Evolutionary conservation across 2,329 filamentous ascomycete genomes (phyloP).

Genomic region (Cryphonectria nitschkei): DNA sequence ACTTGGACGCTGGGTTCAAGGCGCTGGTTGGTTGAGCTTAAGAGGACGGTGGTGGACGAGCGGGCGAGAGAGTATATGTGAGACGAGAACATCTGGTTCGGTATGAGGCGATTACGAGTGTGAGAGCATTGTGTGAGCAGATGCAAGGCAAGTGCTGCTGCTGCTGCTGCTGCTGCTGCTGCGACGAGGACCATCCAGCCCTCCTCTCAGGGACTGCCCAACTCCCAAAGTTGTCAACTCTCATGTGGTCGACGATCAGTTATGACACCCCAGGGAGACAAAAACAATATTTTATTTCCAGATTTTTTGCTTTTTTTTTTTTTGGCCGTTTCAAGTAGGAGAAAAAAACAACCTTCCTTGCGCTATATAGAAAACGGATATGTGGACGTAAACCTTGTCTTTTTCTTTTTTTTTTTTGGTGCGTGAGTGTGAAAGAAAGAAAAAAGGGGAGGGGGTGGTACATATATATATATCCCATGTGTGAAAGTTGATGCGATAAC

Average conservation of each 20-base stretch:
- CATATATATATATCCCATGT: not conserved
- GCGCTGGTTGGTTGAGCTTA: slow-evolving; percentile 39
- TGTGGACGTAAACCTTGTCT: not conserved
- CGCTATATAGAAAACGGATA: not conserved
- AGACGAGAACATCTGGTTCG: no score
- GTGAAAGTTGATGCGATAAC: slow-evolving; percentile 15
- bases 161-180: no score
- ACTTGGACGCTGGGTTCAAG: slow-evolving; percentile 53
- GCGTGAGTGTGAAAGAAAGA: slow-evolving; percentile 5
- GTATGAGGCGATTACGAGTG: no score
- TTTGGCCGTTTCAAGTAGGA: not conserved
- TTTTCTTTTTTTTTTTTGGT: slow-evolving; percentile 16
- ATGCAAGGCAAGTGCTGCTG: no score
- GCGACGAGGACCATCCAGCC: no score
- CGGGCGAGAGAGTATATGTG: no score
- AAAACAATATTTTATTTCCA: not conserved
- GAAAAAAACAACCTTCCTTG: not conserved
- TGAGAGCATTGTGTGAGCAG: no score
- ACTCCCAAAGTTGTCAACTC: not conserved
- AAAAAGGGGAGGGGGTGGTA: not conserved
- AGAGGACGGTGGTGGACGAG: no score
- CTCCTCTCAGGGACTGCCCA: not conserved
- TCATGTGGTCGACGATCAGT: no score
- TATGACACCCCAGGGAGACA: not conserved
- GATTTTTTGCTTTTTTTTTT: not conserved